Conservation (phyloP, 176 grass and related monocot genomes). For the Puccinellia tenuiflora region DNA sequence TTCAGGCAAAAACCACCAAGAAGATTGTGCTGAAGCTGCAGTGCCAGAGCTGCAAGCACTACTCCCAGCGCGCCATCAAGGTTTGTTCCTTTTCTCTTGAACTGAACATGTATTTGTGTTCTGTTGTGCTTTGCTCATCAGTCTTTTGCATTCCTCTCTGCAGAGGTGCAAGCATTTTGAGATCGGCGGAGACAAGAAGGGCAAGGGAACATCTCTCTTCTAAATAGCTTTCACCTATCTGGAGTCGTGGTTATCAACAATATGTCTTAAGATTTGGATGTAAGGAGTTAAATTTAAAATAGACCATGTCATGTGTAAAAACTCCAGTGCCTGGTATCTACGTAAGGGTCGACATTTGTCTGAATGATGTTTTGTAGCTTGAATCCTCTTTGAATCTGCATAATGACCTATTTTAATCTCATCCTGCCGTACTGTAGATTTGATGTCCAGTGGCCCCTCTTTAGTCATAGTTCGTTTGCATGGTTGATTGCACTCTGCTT, state of each 20-base stretch:
- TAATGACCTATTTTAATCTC: not conserved
- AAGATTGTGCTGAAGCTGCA: slow-evolving; percentile 95
- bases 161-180: slow-evolving; percentile 99
- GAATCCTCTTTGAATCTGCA: not conserved
- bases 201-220: slow-evolving; percentile 96
- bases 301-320: slow-evolving; percentile 23
- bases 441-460: not conserved
- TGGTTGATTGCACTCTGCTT: not conserved
- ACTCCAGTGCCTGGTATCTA: slow-evolving; percentile 7
- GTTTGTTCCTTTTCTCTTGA: slow-evolving; percentile 14
- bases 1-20: slow-evolving; percentile 93
- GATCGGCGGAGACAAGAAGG: slow-evolving; percentile 97
- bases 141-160: not conserved
- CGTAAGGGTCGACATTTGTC: not conserved
- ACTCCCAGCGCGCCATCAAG: slow-evolving; percentile 74
- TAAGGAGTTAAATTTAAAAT: slow-evolving; percentile 26
- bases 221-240: slow-evolving; percentile 34
- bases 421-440: not conserved
- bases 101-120: not conserved
- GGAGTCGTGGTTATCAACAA: not conserved
- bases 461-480: not conserved
- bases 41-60: slow-evolving; percentile 93
- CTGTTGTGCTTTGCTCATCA: slow-evolving; percentile 11
- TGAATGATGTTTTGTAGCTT: slow-evolving; percentile 23
- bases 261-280: not conserved